Evolutionary conservation across 2,329 filamentous ascomycete genomes (phyloP), one percentile per base, ranked within the genome.

Genomic region (Xylaria multiplex): DNA sequence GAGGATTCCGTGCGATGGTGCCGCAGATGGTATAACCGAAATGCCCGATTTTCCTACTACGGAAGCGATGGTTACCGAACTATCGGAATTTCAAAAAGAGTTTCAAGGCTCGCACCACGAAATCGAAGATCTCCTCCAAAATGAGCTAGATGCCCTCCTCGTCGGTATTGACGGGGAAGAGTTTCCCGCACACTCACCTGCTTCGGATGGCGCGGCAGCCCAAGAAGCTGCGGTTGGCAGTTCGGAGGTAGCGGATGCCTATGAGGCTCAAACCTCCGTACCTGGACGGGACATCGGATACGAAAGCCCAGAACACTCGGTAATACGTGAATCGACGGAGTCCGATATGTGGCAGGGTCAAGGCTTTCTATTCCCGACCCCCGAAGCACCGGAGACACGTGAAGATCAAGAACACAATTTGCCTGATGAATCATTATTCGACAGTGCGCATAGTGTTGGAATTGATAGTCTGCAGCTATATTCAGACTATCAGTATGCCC

Each of bases 61-160:
- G 4, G 63, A 50, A 46, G 14, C 9, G 1, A 2, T 22, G 13
- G 22, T 46, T 43, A 45, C 35, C 14, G 55, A 42, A 37, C 27
- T 22, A 4, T 35, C 30, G 13, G 49, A 60, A 8, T 22, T 11
- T 16, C 57, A 53, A 56, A 43, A 46, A 56, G 48, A 46, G 6
- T 9, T 27, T 8, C 27, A 53, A 14, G 42, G 5, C 14, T 35
- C 22, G 8, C 37, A 19, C 24, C 11, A 27, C 19, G 40, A 42
- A 30, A 48, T 43, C 1, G 65, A 72, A 48, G n/a, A 35, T n/a
- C 43, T 57, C 35, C 48, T 49, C 11, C 43, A 24, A 37, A 54
- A 66, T 30, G 27, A 65, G 6, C 45, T 50, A 24, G 59, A 60
- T 19, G 45, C 30, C 30, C 40, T 55, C 1, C 59, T 62, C 13